These are phyloP conservation scores for Anthostomella pinea DNA, from an alignment of 2,329 filamentous ascomycete genomes.

Conservation along the genomic window DNA sequence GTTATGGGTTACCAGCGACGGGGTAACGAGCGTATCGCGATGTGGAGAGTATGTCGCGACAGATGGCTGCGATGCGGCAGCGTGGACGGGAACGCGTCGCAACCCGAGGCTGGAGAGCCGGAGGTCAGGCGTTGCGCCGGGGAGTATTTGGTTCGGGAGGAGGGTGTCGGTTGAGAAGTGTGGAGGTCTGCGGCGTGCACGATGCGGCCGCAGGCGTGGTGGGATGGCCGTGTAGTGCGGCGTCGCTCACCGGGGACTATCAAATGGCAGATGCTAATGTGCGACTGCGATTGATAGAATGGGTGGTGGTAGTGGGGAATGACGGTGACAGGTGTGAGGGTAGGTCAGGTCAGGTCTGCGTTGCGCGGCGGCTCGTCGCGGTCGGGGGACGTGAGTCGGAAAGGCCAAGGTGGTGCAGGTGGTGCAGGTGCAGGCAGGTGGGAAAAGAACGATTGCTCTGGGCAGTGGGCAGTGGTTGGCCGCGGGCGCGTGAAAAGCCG, in stretches of 20 bases:
- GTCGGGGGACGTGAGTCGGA: constrained; percentile 33
- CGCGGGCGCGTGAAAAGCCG: constrained; percentile 29
- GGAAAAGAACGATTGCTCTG: constrained; percentile 28
- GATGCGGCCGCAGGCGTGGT: constrained; percentile 12
- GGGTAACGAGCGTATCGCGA: constrained; percentile 1
- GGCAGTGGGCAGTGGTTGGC: constrained; percentile 31
- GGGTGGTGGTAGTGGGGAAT: constrained; percentile 1
- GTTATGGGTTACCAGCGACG: constrained; percentile 15
- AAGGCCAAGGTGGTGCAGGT: too few relatives aligned
- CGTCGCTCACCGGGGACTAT: constrained; percentile 10
- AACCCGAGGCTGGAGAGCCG: constrained; percentile 8
- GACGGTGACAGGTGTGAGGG: constrained; percentile 7
- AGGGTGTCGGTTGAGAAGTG: constrained; percentile 2
- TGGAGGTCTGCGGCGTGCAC: constrained; percentile 10
- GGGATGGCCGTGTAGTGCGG: constrained; percentile 10
- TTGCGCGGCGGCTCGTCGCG: constrained; percentile 18
- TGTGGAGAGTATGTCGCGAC: neutral
- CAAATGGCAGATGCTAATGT: neutral
- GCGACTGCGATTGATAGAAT: constrained; percentile 5
- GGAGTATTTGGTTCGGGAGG: constrained; percentile 6
- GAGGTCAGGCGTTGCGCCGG: constrained; percentile 10
- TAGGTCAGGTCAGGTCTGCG: neutral
- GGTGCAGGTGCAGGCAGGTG: too few relatives aligned
- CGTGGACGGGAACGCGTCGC: constrained; percentile 22
- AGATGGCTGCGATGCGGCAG: constrained; percentile 7